A percentile compares a stretch with the other conserved stretches of the same genome.
Conservation (phyloP, 768 basidiomycete species). For the Pisolithus orientalis region DNA sequence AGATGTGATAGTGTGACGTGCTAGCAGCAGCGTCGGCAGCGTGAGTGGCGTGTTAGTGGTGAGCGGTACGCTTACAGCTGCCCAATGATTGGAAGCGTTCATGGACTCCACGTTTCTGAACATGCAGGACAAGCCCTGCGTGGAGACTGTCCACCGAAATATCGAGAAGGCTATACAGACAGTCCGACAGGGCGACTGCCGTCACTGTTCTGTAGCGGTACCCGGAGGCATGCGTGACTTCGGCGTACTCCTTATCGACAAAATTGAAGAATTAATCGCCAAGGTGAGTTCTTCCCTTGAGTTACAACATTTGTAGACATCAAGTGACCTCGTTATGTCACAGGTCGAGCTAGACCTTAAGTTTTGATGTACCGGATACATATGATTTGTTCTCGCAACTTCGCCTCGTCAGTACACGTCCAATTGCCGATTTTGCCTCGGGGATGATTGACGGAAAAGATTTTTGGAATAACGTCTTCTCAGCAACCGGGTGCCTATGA, state of each 20-base stretch:
- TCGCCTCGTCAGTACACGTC: too few relatives aligned
- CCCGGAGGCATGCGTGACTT: constrained; percentile 10
- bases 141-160: background rate
- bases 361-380: too few relatives aligned
- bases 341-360: too few relatives aligned
- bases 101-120: constrained; percentile 7
- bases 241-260: constrained; percentile 2
- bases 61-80: background rate
- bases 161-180: background rate
- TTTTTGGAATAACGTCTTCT: too few relatives aligned
- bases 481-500: too few relatives aligned
- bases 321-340: too few relatives aligned
- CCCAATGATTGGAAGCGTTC: constrained; percentile 17
- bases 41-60: too few relatives aligned
- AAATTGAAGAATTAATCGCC: constrained; percentile 8
- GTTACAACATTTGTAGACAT: background rate
- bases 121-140: constrained; percentile 15
- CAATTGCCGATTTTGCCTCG: too few relatives aligned
- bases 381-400: too few relatives aligned
- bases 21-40: too few relatives aligned
- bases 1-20: too few relatives aligned
- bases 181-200: background rate
- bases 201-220: background rate
- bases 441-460: too few relatives aligned
- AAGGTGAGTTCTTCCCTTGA: constrained; percentile 1